Conservation (phyloP, 768 basidiomycete species). For the Termitomyces sp. region DNA sequence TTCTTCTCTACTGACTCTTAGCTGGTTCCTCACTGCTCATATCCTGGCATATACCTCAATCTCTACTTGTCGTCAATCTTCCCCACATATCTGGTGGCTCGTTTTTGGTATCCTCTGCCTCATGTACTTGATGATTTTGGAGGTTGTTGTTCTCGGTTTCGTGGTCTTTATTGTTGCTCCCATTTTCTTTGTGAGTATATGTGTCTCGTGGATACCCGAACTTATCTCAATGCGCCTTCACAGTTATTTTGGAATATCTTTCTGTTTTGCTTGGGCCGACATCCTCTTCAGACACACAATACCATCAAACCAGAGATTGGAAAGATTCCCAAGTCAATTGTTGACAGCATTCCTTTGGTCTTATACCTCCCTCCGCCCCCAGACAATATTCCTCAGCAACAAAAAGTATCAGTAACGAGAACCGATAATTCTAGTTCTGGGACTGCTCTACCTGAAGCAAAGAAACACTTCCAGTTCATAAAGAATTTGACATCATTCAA, state of each 20-base stretch:
- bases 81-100: constrained; percentile 87
- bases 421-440: constrained; percentile 60
- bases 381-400: constrained; percentile 27
- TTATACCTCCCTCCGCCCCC: constrained; percentile 83
- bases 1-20: constrained; percentile 65
- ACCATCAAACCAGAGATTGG: constrained; percentile 76
- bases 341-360: constrained; percentile 79
- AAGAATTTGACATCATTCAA: constrained; percentile 24
- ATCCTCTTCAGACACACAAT: constrained; percentile 69
- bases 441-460: constrained; percentile 24
- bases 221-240: background rate
- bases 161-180: constrained; percentile 77
- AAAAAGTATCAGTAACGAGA: constrained; percentile 38
- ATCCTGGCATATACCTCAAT: constrained; percentile 75
- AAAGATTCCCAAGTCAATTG: constrained; percentile 64
- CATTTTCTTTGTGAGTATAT: constrained; percentile 61
- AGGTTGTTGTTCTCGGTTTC: constrained; percentile 71
- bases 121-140: constrained; percentile 65
- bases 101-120: constrained; percentile 75
- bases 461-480: constrained; percentile 53
- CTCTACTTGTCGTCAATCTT: constrained; percentile 62
- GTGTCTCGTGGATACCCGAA: background rate
- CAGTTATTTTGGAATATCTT: constrained; percentile 77
- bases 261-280: constrained; percentile 73
- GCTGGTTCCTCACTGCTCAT: constrained; percentile 81